A percentile compares a stretch with the other conserved stretches of the same genome.
Conservation (phyloP, 176 grass and related monocot genomes). For the Oryza officinalis region DNA sequence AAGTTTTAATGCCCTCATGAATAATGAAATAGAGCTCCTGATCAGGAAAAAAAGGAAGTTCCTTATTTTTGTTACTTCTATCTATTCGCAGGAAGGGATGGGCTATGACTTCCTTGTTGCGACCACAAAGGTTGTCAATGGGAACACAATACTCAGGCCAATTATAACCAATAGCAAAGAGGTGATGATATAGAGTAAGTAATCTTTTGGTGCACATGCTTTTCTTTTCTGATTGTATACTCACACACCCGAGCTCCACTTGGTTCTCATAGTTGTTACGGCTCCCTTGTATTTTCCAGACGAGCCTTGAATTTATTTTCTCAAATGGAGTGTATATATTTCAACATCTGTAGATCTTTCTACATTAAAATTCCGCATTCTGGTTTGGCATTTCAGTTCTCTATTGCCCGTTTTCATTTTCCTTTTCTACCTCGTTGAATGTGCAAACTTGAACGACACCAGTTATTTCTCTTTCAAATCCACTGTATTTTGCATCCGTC, state of each 20-base stretch:
- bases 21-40: neutral
- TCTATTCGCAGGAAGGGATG: slow-evolving; percentile 72
- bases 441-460: neutral
- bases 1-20: neutral
- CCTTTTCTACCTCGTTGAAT: neutral
- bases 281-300: neutral
- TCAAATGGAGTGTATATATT: neutral
- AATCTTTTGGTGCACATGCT: neutral
- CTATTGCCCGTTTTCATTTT: neutral
- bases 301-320: slow-evolving; percentile 1
- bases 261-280: neutral
- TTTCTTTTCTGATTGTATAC: neutral
- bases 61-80: neutral
- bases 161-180: slow-evolving; percentile 65
- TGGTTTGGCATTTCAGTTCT: neutral
- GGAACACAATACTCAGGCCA: slow-evolving; percentile 73
- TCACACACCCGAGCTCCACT: neutral
- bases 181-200: slow-evolving; percentile 32
- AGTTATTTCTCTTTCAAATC: no score
- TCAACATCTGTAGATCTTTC: neutral
- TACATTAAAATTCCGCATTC: neutral
- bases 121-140: slow-evolving; percentile 83
- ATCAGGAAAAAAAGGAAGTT: neutral
- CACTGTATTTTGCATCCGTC: no score
- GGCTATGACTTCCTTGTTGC: slow-evolving; percentile 88